Conservation (phyloP, 2,329 filamentous ascomycete genomes). For the Tolypocladium nubicola region DNA sequence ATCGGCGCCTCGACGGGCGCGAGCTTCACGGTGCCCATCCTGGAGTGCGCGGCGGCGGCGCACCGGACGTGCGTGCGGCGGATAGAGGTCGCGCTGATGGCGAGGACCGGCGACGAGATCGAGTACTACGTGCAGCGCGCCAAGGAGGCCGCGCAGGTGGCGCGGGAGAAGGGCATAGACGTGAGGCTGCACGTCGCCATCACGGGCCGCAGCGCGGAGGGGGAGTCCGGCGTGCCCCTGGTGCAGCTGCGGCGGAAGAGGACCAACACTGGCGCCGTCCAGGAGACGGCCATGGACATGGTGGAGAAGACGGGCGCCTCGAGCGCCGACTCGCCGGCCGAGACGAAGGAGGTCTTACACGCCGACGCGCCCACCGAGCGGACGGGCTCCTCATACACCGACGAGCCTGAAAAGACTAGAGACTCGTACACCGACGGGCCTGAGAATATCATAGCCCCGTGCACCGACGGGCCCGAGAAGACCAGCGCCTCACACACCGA, state of each 20-base stretch:
- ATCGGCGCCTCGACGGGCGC: constrained; percentile 54
- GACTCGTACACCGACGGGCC: background rate
- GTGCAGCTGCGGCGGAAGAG: background rate
- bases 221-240: constrained; percentile 2
- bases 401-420: no score
- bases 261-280: background rate
- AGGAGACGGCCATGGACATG: background rate
- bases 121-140: constrained; percentile 42
- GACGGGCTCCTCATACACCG: background rate
- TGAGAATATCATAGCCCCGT: no score
- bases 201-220: constrained; percentile 22
- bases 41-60: constrained; percentile 39
- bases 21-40: constrained; percentile 48
- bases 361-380: no score
- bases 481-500: background rate
- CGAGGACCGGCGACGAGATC: constrained; percentile 41
- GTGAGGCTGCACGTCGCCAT: constrained; percentile 44
- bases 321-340: no score
- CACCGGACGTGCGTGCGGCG: constrained; percentile 36
- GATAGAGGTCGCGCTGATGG: constrained; percentile 42
- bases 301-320: background rate
- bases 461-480: background rate
- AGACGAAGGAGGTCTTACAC: no score
- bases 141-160: constrained; percentile 31
- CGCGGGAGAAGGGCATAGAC: constrained; percentile 32